These are phyloP conservation scores for Vaccinium vitisidaea DNA, from an alignment of 148 eudicot species.

Conservation along the genomic window DNA sequence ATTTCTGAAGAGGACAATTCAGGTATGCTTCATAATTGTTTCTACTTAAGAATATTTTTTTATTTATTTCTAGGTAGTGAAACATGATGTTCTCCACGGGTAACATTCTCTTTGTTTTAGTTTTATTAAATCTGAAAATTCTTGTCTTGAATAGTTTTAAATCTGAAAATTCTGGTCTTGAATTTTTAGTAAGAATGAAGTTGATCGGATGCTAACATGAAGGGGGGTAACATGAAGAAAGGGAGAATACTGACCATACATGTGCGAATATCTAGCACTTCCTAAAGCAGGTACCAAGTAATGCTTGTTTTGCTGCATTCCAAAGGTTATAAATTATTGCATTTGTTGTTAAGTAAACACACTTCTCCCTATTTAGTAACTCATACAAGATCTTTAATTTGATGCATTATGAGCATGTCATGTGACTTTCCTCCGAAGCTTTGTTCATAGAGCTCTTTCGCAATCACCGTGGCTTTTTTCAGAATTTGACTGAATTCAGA, in stretches of 20 bases:
- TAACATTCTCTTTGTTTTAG: not conserved
- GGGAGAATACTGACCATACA: not conserved
- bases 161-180: not conserved
- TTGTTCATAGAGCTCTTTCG: not conserved
- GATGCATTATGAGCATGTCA: not conserved
- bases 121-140: not conserved
- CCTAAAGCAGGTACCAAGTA: conserved; percentile 7
- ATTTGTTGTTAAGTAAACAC: not conserved
- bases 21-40: conserved; percentile 27
- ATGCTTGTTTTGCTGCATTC: not conserved
- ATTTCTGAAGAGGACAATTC: conserved; percentile 27
- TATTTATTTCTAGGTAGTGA: no score
- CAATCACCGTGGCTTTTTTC: conserved; percentile 7
- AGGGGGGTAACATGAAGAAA: not conserved
- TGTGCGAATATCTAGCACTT: not conserved
- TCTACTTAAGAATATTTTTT: no score
- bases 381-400: not conserved
- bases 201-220: conserved; percentile 12
- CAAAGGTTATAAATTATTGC: not conserved
- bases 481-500: not conserved
- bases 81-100: not conserved
- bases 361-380: not conserved
- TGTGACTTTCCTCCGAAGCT: not conserved
- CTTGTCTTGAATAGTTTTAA: not conserved
- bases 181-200: conserved; percentile 6